These are phyloP conservation scores for Linnemannia zychae DNA, from an alignment of 192 early-diverging fungal species.

Conservation along the genomic window DNA sequence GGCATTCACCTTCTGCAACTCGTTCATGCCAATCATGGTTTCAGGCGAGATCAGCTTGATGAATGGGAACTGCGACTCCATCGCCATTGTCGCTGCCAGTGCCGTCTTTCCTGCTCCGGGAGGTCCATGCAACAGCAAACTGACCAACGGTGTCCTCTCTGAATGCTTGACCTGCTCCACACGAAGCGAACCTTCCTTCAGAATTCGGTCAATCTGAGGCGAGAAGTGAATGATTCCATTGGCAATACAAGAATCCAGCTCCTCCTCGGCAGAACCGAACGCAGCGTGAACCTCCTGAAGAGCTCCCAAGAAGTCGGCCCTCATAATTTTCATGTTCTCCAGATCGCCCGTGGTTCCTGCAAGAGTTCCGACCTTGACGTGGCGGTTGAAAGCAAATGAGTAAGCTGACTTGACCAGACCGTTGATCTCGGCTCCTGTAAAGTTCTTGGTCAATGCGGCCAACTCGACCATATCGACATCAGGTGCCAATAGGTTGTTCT, in stretches of 20 bases:
- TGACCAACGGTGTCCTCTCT: constrained; percentile 90
- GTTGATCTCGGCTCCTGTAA: constrained; percentile 96
- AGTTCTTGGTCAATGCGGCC: constrained; percentile 94
- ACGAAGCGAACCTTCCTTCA: constrained; percentile 70
- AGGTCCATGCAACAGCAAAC: constrained; percentile 87
- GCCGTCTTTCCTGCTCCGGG: constrained; percentile 95
- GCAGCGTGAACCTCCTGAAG: constrained; percentile 94
- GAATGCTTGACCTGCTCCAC: constrained; percentile 85
- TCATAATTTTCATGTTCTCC: constrained; percentile 88
- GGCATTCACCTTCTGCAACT: constrained; percentile 83
- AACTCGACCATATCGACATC: constrained; percentile 91
- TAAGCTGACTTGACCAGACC: constrained; percentile 93
- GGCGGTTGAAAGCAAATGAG: constrained; percentile 96
- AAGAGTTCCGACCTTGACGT: constrained; percentile 92
- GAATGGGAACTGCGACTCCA: constrained; percentile 93
- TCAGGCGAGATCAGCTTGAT: constrained; percentile 98
- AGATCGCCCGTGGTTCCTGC: constrained; percentile 88
- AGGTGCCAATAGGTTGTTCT: constrained; percentile 80
- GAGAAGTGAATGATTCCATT: constrained; percentile 91
- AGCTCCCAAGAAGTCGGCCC: constrained; percentile 89
- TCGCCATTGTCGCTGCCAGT: constrained; percentile 94
- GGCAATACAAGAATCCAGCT: constrained; percentile 85
- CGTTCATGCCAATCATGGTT: constrained; percentile 92
- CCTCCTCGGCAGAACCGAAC: constrained; percentile 94
- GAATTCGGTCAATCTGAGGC: constrained; percentile 60